Evolutionary conservation across 1,139 yeast species (phyloP), one percentile per base, ranked within the genome.

Genomic region (Magnusiomyces clavatus): DNA sequence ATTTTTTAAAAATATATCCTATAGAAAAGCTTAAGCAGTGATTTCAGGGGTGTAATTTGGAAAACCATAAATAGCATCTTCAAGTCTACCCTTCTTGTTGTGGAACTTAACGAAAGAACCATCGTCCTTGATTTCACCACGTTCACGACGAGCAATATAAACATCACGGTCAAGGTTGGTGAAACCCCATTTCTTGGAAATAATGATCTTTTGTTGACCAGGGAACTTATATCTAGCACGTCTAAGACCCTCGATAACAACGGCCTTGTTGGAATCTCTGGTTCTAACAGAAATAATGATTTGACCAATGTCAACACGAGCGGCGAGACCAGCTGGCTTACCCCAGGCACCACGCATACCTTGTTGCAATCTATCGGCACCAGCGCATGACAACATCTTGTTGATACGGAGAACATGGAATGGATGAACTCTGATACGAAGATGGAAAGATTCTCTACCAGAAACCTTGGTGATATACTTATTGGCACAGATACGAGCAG

Each of bases 281-380:
- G 97, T 87, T 83, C 98, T 90, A 75, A 89, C 90, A 67, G 98
- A 92, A 80, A 92, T 83, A 75, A 92, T 84, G 75, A 92, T 84
- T 82, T 92, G 98, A 73, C 98, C 98, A 77, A 92, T 92, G 79
- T 80, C 80, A 74, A 92, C 98, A 80, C 98, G 90, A 71, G 98
- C 98, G 69, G 97, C 98, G 73, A 90, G 83, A 82, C 98, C 98
- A 71, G 90, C 96, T 72, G 98, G 98, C 82, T 92, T 92, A 87
- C 98, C 98, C 97, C 97, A 92, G 74, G 98, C 98, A 83, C 95
- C 95, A 87, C 98, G 90, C 98, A 92, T 92, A 88, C 98, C 98
- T 82, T 94, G 97, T 82, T 92, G 98, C 80, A 92, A 84, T 86
- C 98, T 88, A 90, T 92, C 98, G 75, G 98, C 98, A 86, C 98